Evolutionary conservation across 2,329 filamentous ascomycete genomes (phyloP).

Genomic region (Nigrograna mackinnonii): DNA sequence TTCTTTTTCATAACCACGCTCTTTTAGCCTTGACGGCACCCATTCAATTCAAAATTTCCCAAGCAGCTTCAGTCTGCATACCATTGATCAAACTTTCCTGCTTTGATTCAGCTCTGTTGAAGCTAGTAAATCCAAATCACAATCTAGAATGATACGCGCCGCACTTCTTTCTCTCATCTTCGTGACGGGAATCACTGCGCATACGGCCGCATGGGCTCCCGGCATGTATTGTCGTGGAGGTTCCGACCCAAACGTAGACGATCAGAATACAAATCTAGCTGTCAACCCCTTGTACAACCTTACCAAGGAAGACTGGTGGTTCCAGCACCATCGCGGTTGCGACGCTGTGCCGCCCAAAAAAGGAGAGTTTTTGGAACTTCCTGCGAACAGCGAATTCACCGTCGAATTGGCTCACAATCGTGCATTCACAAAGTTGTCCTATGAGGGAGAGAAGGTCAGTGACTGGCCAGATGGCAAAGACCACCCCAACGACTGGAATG

Average conservation of each 20-base stretch:
- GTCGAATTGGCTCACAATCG: constrained; percentile 57
- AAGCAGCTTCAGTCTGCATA: constrained; percentile 5
- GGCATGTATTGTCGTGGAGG: constrained; percentile 48
- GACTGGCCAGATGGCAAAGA: constrained; percentile 54
- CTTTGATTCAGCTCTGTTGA: neutral
- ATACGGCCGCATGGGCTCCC: constrained; percentile 42
- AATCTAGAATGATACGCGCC: constrained; percentile 13
- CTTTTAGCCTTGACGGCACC: constrained; percentile 17
- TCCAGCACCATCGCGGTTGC: constrained; percentile 54
- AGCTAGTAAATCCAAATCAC: neutral
- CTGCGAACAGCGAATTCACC: constrained; percentile 53
- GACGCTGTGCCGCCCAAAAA: constrained; percentile 42
- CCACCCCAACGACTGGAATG: constrained; percentile 52
- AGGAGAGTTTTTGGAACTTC: constrained; percentile 49
- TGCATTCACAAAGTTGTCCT: constrained; percentile 53
- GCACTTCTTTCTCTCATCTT: constrained; percentile 12
- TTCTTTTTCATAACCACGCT: neutral
- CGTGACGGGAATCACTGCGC: constrained; percentile 27
- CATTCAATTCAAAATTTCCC: constrained; percentile 10
- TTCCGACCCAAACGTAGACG: constrained; percentile 29
- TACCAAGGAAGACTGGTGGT: constrained; percentile 54
- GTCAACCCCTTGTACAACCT: constrained; percentile 54
- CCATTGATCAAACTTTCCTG: constrained; percentile 1
- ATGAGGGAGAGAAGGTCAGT: constrained; percentile 39
- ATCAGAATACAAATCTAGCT: constrained; percentile 49